A percentile compares a stretch with the other conserved stretches of the same genome.
These are phyloP conservation scores for Suhomyces maxii DNA, from an alignment of 1,139 yeast genomes.

Conservation along the genomic window DNA sequence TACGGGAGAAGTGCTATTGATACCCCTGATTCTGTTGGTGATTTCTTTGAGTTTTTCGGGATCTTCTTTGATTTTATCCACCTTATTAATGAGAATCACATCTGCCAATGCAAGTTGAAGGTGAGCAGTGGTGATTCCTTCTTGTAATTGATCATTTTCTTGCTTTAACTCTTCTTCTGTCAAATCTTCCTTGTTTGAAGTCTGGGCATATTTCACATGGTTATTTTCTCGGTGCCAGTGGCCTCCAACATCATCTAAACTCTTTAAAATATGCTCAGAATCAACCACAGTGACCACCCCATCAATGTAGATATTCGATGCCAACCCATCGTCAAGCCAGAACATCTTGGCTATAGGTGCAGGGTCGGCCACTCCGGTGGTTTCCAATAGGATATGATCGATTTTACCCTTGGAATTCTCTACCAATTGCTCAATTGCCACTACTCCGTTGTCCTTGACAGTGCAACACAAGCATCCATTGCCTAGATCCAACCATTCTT, in stretches of 20 bases:
- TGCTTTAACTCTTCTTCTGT: constrained; percentile 36
- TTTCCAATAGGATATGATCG: constrained; percentile 87
- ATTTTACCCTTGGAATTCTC: constrained; percentile 70
- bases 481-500: constrained; percentile 95
- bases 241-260: constrained; percentile 72
- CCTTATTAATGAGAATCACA: constrained; percentile 71
- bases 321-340: constrained; percentile 91
- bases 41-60: constrained; percentile 25
- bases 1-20: constrained; percentile 71
- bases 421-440: constrained; percentile 87
- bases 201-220: constrained; percentile 26
- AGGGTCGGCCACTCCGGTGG: constrained; percentile 98
- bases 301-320: constrained; percentile 83
- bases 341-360: constrained; percentile 96
- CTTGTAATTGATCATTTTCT: constrained; percentile 30
- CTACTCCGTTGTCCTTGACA: constrained; percentile 90
- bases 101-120: constrained; percentile 91
- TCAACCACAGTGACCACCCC: constrained; percentile 94
- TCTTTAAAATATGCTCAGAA: constrained; percentile 62
- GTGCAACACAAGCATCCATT: constrained; percentile 97
- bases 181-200: constrained; percentile 21
- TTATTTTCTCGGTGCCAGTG: constrained; percentile 55
- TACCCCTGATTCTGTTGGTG: constrained; percentile 44
- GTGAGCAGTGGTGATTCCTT: constrained; percentile 79
- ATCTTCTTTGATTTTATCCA: constrained; percentile 46